These are phyloP conservation scores for Saprolegnia parasitica DNA, from an alignment of 352 stramenopile genomes.

Conservation along the genomic window DNA sequence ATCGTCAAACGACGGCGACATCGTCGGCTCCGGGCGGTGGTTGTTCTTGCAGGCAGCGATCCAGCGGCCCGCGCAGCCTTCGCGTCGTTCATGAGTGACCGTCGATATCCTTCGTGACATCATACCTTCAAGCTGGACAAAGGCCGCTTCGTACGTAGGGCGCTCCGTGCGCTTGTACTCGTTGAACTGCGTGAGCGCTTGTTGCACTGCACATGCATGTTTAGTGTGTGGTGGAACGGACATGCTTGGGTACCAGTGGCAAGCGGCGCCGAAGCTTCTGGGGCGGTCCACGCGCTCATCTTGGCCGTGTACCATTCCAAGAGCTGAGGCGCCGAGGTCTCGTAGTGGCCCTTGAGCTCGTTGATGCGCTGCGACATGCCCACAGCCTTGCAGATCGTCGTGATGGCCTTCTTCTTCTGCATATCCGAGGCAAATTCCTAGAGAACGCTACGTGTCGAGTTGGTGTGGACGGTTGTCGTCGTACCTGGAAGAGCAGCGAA, in stretches of 20 bases:
- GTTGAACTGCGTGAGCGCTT: constrained; percentile 54
- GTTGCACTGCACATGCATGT: constrained; percentile 32
- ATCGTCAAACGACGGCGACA: constrained; percentile 55
- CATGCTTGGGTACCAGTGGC: constrained; percentile 32
- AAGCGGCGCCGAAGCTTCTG: constrained; percentile 31
- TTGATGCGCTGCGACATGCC: constrained; percentile 87
- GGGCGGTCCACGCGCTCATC: constrained; percentile 25
- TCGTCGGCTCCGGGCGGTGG: constrained; percentile 56
- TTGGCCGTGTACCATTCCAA: constrained; percentile 69
- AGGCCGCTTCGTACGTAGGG: constrained; percentile 71
- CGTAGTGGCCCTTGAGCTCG: constrained; percentile 72
- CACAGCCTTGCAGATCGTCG: constrained; percentile 86
- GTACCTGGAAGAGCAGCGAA: constrained; percentile 73
- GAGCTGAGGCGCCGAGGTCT: constrained; percentile 55
- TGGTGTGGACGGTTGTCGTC: neutral
- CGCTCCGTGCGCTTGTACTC: constrained; percentile 88
- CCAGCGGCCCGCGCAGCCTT: constrained; percentile 66
- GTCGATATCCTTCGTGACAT: neutral
- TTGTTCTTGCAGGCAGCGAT: constrained; percentile 87
- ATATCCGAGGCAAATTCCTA: constrained; percentile 85
- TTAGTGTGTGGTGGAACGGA: constrained; percentile 26
- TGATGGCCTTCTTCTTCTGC: constrained; percentile 87
- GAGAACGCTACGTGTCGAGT: neutral
- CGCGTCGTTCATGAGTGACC: neutral
- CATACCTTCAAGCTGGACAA: constrained; percentile 58